Percentiles rank a stretch among this genome's conserved stretches.
Evolutionary conservation across 1,284 basidiomycete species (phyloP).

Genomic region (Irpex lacteus): DNA sequence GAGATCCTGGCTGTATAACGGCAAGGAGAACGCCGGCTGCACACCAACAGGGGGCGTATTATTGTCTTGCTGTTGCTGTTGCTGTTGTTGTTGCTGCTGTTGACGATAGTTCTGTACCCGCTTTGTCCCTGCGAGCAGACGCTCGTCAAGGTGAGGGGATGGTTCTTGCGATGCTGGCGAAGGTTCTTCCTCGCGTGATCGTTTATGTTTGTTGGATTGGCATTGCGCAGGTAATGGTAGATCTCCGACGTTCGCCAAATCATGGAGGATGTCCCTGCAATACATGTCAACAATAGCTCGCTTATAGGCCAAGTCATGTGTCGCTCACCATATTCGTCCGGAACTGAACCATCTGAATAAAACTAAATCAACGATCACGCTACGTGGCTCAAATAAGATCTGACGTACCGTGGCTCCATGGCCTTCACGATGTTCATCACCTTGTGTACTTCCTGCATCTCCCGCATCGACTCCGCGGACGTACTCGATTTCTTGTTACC

Average conservation of each 20-base stretch:
- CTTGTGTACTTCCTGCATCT: constrained; percentile 69
- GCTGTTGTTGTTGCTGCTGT: not conserved
- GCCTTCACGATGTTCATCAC: constrained; percentile 31
- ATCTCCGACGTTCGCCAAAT: constrained; percentile 61
- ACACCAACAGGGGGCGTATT: not conserved
- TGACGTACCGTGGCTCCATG: constrained; percentile 22
- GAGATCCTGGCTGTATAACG: constrained; percentile 8
- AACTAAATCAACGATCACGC: not conserved
- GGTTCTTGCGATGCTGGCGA: constrained; percentile 15
- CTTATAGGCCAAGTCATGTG: constrained; percentile 58
- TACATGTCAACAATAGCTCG: constrained; percentile 48
- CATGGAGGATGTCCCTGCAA: constrained; percentile 30
- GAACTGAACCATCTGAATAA: not conserved
- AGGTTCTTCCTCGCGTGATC: constrained; percentile 44
- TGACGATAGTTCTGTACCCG: constrained; percentile 2
- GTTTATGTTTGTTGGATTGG: constrained; percentile 45
- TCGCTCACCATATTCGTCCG: constrained; percentile 52
- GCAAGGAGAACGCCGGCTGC: not conserved
- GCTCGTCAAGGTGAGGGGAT: not conserved
- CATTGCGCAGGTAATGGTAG: constrained; percentile 49
- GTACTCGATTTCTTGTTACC: constrained; percentile 32
- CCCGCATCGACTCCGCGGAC: constrained; percentile 51
- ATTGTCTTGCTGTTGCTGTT: not conserved
- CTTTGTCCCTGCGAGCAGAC: not conserved
- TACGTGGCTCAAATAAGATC: constrained; percentile 12